Evolutionary conservation across 192 early-diverging fungal genomes (phyloP).

Genomic region (Coemansia aciculifera): DNA sequence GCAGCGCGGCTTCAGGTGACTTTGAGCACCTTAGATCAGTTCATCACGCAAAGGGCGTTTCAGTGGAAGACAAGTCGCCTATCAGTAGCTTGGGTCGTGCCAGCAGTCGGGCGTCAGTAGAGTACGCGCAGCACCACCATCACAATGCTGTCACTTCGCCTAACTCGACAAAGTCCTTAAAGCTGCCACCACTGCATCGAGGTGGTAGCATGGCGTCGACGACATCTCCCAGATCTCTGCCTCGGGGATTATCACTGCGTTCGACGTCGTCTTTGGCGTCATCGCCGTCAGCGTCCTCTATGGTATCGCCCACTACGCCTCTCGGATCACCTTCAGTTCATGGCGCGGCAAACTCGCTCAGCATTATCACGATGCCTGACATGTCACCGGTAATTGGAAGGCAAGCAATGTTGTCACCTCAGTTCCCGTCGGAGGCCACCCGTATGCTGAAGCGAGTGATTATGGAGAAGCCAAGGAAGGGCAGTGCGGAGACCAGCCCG

Average conservation of each 20-base stretch:
- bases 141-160: background rate
- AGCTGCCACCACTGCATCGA: slow-evolving; percentile 9
- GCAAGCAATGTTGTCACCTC: slow-evolving; percentile 17
- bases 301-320: slow-evolving; percentile 22
- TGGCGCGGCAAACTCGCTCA: slow-evolving; percentile 18
- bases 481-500: slow-evolving; percentile 3
- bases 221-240: slow-evolving; percentile 35
- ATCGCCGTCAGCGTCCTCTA: slow-evolving; percentile 32
- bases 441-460: slow-evolving; percentile 48
- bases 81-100: slow-evolving; percentile 4
- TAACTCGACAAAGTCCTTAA: background rate
- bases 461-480: slow-evolving; percentile 18
- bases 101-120: slow-evolving; percentile 8
- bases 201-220: slow-evolving; percentile 14
- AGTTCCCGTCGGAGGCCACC: slow-evolving; percentile 46
- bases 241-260: slow-evolving; percentile 31
- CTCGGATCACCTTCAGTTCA: slow-evolving; percentile 28
- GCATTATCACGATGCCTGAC: slow-evolving; percentile 16
- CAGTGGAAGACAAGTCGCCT: slow-evolving; percentile 4
- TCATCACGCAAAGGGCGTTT: background rate
- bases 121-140: background rate
- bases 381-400: background rate
- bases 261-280: slow-evolving; percentile 33
- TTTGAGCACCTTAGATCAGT: background rate
- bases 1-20: background rate